Evolutionary conservation across 2,329 filamentous ascomycete species (phyloP).

Genomic region (Ophiostoma tasmaniense): DNA sequence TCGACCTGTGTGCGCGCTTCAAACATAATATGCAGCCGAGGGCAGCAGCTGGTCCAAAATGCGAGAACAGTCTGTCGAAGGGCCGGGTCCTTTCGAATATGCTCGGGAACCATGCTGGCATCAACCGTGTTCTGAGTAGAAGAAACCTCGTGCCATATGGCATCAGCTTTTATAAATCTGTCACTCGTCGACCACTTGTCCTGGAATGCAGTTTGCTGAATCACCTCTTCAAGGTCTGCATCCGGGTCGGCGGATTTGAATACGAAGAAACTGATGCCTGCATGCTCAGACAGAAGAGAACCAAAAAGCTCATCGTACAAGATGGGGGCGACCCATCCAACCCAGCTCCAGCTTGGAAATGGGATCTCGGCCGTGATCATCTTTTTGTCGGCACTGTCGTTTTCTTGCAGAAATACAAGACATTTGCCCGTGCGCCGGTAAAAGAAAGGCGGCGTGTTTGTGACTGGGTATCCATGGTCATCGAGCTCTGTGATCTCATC

Average conservation of each 20-base stretch:
- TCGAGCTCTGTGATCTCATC: not conserved
- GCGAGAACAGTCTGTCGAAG: not conserved
- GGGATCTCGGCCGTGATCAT: not conserved
- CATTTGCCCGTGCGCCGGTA: not conserved
- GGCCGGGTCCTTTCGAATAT: not conserved
- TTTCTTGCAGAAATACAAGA: not conserved
- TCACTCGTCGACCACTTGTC: not conserved
- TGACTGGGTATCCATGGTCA: not conserved
- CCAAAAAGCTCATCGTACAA: slow-evolving; percentile 6
- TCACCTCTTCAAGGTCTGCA: not conserved
- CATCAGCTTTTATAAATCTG: not conserved
- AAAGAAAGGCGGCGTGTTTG: not conserved
- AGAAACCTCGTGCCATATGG: not conserved
- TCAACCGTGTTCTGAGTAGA: not conserved
- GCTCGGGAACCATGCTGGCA: not conserved
- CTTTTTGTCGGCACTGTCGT: not conserved
- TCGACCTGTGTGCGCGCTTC: not conserved
- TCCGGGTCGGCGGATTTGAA: not conserved
- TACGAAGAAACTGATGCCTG: slow-evolving; percentile 1
- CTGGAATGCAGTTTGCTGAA: not conserved
- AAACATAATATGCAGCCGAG: not conserved
- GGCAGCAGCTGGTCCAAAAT: slow-evolving; percentile 6
- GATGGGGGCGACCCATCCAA: slow-evolving; percentile 5
- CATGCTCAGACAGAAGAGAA: not conserved
- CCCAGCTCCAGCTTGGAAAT: slow-evolving; percentile 9